phyloP scores from a whole-genome alignment of 805 yeast species.

The Kuraishia ogatae region DNA sequence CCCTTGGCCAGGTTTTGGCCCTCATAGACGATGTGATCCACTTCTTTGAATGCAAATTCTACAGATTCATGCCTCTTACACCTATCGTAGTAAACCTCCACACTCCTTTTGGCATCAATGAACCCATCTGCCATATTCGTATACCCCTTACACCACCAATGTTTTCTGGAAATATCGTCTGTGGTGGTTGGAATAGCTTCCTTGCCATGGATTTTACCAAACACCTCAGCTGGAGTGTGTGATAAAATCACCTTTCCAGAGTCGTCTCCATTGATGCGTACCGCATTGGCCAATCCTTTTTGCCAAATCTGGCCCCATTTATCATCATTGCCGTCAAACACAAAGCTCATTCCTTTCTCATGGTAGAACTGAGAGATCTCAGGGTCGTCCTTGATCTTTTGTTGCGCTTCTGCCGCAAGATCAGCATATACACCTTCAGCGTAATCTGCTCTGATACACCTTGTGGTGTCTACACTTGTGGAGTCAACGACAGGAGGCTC shows the following conservation, averaged over 20 bases:
- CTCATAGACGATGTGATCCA: conserved; percentile 7
- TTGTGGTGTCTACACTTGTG: conserved; percentile 17
- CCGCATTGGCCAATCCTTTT: conserved; percentile 10
- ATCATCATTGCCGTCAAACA: conserved; percentile 15
- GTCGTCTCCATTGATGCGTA: conserved; percentile 7
- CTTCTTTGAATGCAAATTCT: conserved; percentile 13
- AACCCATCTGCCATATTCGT: conserved; percentile 15
- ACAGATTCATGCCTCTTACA: conserved; percentile 10
- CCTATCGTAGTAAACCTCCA: conserved; percentile 16
- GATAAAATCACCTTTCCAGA: conserved; percentile 8
- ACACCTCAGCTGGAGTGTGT: conserved; percentile 1
- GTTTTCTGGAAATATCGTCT: conserved; percentile 3
- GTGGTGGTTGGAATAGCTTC: neutral
- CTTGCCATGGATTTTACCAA: conserved; percentile 7
- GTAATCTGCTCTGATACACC: conserved; percentile 17
- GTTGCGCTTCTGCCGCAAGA: conserved; percentile 14
- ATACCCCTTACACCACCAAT: conserved; percentile 15
- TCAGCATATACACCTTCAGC: conserved; percentile 11
- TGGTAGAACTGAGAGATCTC: conserved; percentile 14
- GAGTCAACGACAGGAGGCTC: conserved; percentile 20
- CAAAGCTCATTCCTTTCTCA: conserved; percentile 15
- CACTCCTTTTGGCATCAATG: conserved; percentile 15
- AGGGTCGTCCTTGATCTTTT: conserved; percentile 12
- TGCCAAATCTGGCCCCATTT: conserved; percentile 15
- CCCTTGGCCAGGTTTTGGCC: conserved; percentile 10